phyloP scores from a whole-genome alignment of 2,329 filamentous ascomycete species.

The Sphaceloma murrayae region DNA sequence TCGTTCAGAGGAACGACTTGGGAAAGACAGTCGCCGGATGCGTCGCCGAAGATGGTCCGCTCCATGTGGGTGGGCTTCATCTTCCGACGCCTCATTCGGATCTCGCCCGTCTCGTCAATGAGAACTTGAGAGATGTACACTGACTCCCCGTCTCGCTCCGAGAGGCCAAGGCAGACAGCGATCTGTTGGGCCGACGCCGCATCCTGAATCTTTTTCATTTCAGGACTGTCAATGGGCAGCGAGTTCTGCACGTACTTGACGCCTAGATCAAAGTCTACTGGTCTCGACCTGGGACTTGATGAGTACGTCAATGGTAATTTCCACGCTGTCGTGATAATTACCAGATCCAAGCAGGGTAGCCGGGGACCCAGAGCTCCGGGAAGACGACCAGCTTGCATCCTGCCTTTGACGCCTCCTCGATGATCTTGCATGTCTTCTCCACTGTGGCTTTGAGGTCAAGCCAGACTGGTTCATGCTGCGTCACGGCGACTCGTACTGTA shows the following conservation, averaged over 20 bases:
- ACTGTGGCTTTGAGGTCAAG: constrained; percentile 48
- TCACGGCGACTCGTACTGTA: constrained; percentile 36
- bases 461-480: constrained; percentile 53
- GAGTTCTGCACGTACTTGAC: constrained; percentile 39
- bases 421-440: constrained; percentile 48
- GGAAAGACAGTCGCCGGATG: constrained; percentile 27
- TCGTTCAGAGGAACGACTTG: constrained; percentile 24
- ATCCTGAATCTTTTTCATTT: constrained; percentile 37
- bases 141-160: constrained; percentile 32
- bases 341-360: constrained; percentile 41
- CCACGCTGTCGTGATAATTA: constrained; percentile 23
- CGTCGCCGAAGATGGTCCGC: constrained; percentile 36
- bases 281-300: constrained; percentile 28
- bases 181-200: constrained; percentile 29
- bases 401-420: constrained; percentile 45
- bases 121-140: constrained; percentile 35
- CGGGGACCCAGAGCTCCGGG: constrained; percentile 39
- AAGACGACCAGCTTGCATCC: constrained; percentile 46
- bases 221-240: constrained; percentile 31
- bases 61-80: constrained; percentile 39
- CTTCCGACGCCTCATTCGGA: constrained; percentile 33
- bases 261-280: constrained; percentile 34
- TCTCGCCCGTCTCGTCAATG: constrained; percentile 28
- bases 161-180: constrained; percentile 33
- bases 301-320: not conserved